Evolutionary conservation across 179 eudicot species (phyloP).

Genomic region (Silene noctiflora): DNA sequence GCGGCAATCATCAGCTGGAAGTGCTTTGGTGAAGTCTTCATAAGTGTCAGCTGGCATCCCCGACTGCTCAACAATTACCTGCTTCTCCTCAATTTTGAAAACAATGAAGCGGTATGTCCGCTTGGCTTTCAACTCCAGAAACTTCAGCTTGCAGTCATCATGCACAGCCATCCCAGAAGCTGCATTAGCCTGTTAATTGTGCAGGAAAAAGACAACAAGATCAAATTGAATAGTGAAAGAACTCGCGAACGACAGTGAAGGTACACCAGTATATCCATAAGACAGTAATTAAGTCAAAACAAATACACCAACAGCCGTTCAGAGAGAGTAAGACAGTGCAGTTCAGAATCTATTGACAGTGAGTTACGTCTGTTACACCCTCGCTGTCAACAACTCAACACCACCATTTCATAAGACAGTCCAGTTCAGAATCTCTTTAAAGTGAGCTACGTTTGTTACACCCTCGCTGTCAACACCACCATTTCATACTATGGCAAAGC

Average conservation of each 20-base stretch:
- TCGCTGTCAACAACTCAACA: no score
- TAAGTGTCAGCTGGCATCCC: slow-evolving; percentile 55
- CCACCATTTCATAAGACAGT: no score
- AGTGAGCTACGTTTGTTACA: no score
- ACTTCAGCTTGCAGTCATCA: slow-evolving; percentile 71
- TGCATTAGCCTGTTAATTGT: slow-evolving; percentile 53
- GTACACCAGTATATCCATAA: background rate
- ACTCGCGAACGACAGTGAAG: background rate
- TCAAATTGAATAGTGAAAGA: background rate
- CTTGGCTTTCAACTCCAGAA: slow-evolving; percentile 65
- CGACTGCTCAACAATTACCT: slow-evolving; percentile 61
- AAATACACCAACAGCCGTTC: background rate
- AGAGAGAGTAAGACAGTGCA: background rate
- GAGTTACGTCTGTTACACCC: no score
- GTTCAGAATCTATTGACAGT: background rate
- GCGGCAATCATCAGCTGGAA: slow-evolving; percentile 68
- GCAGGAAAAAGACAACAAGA: background rate
- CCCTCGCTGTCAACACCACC: no score
- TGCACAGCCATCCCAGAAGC: slow-evolving; percentile 78
- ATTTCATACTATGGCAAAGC: background rate
- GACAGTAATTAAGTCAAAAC: background rate
- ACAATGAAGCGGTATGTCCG: slow-evolving; percentile 56
- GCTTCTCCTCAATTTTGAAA: slow-evolving; percentile 62
- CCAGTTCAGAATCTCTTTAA: no score
- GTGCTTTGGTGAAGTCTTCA: slow-evolving; percentile 48